Base-by-base conservation (phyloP, 441 rosid genomes). In the Omphalea diandra region DNA sequence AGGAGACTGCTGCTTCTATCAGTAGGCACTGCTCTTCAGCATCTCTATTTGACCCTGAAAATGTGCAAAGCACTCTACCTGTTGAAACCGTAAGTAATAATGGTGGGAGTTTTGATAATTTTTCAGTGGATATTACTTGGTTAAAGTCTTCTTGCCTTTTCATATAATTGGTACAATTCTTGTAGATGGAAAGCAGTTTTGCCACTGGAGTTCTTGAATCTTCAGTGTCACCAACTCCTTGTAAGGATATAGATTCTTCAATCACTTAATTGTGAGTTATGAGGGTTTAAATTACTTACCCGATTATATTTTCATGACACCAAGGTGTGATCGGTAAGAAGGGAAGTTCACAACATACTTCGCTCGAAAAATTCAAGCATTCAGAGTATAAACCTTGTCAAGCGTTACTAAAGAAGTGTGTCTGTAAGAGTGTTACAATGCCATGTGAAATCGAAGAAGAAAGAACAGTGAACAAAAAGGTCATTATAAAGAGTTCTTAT, bases 131-230 rank as follows among this genome's bases (percentile, higher is more conserved):
- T 46, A 38, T 63, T 20, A 38, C 41, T 62, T 43, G 47, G 52
- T 74, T 35, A 9, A 71, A 56, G 24, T 63, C 9, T 31, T 18
- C 31, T 72, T 31, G 11, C n/a, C 49, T 5, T 60, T 35, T 15
- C 53, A 20, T 55, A 26, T 29, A 15, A 63, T 62, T 22, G 2
- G 11, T n/a, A 41, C 47, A 50, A 27, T 54, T 69, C 69, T 54
- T 70, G 54, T 59, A 91, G 98, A 88, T 65, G 63, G 81, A 83
- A 77, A 64, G 69, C 72, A 69, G 67, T 65, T 78, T 64, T 75
- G 27, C 54, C 55, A 49, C 69, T 67, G 75, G 78, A 74, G 72
- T 68, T 79, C 79, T 73, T 26, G 81, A 68, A 46, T 12, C 50
- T 77, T 71, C 79, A 54, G 88, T 75, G 31, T 77, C 76, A 69